phyloP scores from a whole-genome alignment of 176 grass and related monocot species.

The Olyra latifolia region DNA sequence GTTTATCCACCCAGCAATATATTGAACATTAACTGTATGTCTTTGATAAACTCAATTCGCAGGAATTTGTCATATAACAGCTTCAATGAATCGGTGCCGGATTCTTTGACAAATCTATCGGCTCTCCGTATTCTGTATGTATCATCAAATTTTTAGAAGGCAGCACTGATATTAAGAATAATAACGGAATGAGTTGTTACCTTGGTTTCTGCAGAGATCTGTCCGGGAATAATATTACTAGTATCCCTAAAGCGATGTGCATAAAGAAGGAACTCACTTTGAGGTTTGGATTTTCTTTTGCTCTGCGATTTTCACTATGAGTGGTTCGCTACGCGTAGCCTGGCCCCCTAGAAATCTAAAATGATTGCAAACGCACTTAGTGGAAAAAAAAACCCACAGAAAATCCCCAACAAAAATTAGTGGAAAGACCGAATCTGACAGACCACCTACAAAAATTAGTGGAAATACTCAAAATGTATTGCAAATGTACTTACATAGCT shows the following conservation, averaged over 20 bases:
- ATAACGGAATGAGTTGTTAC: background rate
- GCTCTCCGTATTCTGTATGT: background rate
- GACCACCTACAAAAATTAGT: no score
- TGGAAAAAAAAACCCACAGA: no score
- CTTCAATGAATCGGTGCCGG: background rate
- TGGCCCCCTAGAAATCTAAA: no score
- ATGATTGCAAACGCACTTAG: no score
- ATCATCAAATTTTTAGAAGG: no score
- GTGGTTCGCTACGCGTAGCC: no score
- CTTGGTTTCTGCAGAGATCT: background rate
- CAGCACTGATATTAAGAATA: background rate
- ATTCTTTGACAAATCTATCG: background rate
- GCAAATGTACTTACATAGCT: no score
- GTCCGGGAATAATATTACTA: background rate
- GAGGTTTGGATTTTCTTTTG: no score
- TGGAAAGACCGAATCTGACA: no score
- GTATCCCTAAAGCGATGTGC: background rate
- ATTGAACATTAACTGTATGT: background rate
- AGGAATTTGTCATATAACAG: constrained; percentile 1
- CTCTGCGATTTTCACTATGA: no score
- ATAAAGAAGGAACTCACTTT: background rate
- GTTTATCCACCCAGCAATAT: background rate
- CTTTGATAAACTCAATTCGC: background rate
- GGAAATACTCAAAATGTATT: no score
- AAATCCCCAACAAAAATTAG: no score